Evolutionary conservation across 495 filamentous ascomycete genomes (phyloP), one percentile per base, ranked within the genome.

Genomic region (Neurospora sp.): DNA sequence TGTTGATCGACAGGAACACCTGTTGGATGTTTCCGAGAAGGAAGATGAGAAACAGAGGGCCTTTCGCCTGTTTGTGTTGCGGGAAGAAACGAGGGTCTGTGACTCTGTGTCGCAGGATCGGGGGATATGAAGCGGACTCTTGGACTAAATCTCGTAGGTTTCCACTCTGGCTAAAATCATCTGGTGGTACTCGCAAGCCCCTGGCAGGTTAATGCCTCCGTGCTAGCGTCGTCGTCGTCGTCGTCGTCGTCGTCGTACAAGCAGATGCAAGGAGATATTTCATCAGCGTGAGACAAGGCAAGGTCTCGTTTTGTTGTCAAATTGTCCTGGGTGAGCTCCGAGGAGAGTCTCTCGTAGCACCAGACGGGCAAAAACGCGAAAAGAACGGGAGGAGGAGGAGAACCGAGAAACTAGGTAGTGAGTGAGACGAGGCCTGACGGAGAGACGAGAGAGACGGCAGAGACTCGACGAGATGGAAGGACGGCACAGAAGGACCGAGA

Each of bases 41-140:
- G 27, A 17, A 65, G 53, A 75, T 71, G 72, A 73, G 73, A 74
- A 73, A 73, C 71, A 70, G 72, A 70, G 41, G 61, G 71, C 68
- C 53, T 65, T 65, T 65, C 53, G 53, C 27, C 27, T 31, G 27
- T 14, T 65, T 35, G 53, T 65, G 53, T 65, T 8, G 53, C 53
- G 53, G 53, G 27, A 35, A 65, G 53, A 37, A 37, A 65, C 53
- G 53, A 65, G 70, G 37, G 44, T 65, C 70, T 61, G 70, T 68
- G 73, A 74, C 69, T 72, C 73, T 70, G 78, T 79, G 77, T 81
- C 76, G 79, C 79, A 81, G 78, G 72, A 79, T 74, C 70, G 53
- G 70, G 73, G 77, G 72, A 70, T 76, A 70, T 75, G 72, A 73
- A 73, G 76, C 72, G 72, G 53, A 74, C 65, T 71, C 35, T 8